Evolutionary conservation across 148 eudicot genomes (phyloP).

Genomic region (Silene latifolia): DNA sequence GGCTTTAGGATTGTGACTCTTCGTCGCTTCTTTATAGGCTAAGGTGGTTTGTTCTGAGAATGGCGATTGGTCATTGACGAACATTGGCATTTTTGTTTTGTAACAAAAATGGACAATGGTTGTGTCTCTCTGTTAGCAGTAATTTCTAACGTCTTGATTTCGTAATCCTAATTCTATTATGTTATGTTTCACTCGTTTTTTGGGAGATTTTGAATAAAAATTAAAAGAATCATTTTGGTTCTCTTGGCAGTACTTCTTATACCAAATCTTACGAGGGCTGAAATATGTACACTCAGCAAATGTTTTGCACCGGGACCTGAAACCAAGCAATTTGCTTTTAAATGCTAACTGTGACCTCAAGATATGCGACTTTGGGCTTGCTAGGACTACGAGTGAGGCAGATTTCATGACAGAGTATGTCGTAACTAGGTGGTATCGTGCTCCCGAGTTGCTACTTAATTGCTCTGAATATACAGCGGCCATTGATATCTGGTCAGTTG

Average conservation of each 20-base stretch:
- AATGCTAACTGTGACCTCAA: slow-evolving; percentile 94
- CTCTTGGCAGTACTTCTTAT: slow-evolving; percentile 78
- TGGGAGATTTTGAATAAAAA: background rate
- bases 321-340: slow-evolving; percentile 94
- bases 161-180: background rate
- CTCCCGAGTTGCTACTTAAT: slow-evolving; percentile 89
- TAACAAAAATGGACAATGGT: too few relatives aligned
- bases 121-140: background rate
- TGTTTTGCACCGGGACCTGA: slow-evolving; percentile 93
- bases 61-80: too few relatives aligned
- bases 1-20: too few relatives aligned
- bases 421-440: slow-evolving; percentile 97
- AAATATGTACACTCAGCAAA: slow-evolving; percentile 90
- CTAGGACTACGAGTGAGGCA: slow-evolving; percentile 88
- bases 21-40: too few relatives aligned
- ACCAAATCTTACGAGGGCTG: slow-evolving; percentile 82
- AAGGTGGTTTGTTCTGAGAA: too few relatives aligned
- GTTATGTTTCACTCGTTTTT: background rate
- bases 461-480: slow-evolving; percentile 93
- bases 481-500: slow-evolving; percentile 97
- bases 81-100: background rate
- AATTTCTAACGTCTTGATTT: background rate
- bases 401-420: slow-evolving; percentile 99
- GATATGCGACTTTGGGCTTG: slow-evolving; percentile 97
- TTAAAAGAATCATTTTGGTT: slow-evolving; percentile 11